Evolutionary conservation across 257 asterid species (phyloP), one percentile per base, ranked within the genome.

Genomic region (Catharanthus roseus): DNA sequence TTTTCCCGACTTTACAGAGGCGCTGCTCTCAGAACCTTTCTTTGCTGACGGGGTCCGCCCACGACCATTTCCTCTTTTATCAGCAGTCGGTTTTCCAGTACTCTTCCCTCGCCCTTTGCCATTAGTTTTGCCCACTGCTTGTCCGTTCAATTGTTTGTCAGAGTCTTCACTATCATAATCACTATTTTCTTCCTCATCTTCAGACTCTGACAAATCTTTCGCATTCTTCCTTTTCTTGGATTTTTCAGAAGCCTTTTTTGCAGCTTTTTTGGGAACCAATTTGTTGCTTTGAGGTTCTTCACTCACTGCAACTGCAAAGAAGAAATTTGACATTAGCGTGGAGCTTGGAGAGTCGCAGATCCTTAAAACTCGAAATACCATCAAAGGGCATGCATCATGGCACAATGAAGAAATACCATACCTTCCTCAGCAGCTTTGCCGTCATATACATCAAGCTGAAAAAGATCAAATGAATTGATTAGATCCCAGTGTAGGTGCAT

Each of bases 341-440:
- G 67, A 71, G 7, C 57, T 10, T 33, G 0, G 60, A 61, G 29
- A 55, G 34, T 33, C 21, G n/a, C n/a, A n/a, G 31, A 12, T 39
- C 67, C 36, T 15, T 26, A 58, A 11, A 61, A 19, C 11, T 41
- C 28, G 44, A 57, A 29, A 58, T 10, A 28, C 36, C 29, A 68
- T 10, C 3, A 70, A 29, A 56, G 6, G 49, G 33, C 44, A 31
- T 42, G 7, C 42, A 2, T 28, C 44, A 16, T 70, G 54, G 44
- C 16, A 5, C 19, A 64, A 38, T 64, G 38, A 66, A 24, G 38
- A 45, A 44, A 8, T 47, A 67, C 57, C 45, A 70, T 89, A 93
- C 98, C 98, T 93, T 85, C 95, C 55, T 66, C 82, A 47, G 90
- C 69, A 81, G 77, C 88, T 81, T 93, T 89, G 76, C 96, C 99